These are phyloP conservation scores for Heterobasidion annosum DNA, from an alignment of 1,284 basidiomycete species.

Conservation along the genomic window DNA sequence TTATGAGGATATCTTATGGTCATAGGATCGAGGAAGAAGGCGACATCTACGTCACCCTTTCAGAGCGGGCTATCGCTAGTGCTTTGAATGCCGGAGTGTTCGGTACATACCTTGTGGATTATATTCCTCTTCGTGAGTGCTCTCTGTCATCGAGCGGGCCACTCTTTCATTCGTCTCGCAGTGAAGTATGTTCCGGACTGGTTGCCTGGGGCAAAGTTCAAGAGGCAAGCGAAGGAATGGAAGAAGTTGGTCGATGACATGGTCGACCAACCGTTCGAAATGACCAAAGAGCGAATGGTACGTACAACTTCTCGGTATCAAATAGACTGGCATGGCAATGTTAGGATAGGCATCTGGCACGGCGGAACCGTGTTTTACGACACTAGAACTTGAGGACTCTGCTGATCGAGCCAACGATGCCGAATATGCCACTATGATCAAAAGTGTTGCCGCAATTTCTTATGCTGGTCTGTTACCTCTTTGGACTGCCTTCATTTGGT, in stretches of 20 bases:
- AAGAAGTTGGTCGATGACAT: background rate
- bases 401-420: background rate
- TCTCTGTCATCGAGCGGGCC: background rate
- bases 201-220: conserved; percentile 17
- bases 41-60: conserved; percentile 51
- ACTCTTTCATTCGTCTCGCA: background rate
- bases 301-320: background rate
- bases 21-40: conserved; percentile 46
- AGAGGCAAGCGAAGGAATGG: conserved; percentile 15
- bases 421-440: background rate
- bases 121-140: background rate
- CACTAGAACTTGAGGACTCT: conserved; percentile 3
- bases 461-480: conserved; percentile 7
- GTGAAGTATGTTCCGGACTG: conserved; percentile 16
- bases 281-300: background rate
- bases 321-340: background rate
- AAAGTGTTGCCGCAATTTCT: background rate
- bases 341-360: background rate
- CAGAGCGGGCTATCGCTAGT: conserved; percentile 44
- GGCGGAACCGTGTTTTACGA: background rate
- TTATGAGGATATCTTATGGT: conserved; percentile 53
- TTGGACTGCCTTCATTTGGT: background rate
- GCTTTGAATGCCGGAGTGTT: too few species aligned
- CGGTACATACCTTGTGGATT: background rate
- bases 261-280: background rate